Evolutionary conservation across 2,329 filamentous ascomycete genomes (phyloP).

Genomic region (Peltaster fructicola): DNA sequence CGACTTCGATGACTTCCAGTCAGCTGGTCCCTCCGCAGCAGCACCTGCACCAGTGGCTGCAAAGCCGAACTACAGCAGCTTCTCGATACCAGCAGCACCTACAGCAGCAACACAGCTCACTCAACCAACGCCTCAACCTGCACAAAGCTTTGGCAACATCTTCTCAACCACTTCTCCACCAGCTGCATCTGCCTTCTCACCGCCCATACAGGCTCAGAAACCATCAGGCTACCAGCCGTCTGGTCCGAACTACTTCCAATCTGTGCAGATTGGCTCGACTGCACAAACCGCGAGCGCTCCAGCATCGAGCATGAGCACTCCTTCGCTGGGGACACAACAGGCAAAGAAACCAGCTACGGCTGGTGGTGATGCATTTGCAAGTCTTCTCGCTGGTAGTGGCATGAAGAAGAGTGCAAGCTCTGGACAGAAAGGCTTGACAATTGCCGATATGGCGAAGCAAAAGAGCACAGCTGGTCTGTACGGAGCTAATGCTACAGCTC

Average conservation of each 20-base stretch:
- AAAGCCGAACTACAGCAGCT: conserved; percentile 21
- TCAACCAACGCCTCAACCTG: conserved; percentile 71
- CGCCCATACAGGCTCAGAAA: conserved; percentile 33
- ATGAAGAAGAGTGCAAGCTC: conserved; percentile 32
- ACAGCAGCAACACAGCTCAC: conserved; percentile 49
- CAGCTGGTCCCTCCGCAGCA: conserved; percentile 45
- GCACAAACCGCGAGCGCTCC: conserved; percentile 24
- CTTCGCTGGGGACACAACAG: conserved; percentile 21
- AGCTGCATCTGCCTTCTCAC: conserved; percentile 16
- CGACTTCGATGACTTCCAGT: conserved; percentile 96
- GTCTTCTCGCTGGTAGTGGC: conserved; percentile 54
- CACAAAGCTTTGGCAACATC: conserved; percentile 68
- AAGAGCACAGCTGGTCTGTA: conserved; percentile 91
- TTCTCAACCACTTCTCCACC: conserved; percentile 41
- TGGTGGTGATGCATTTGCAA: conserved; percentile 75
- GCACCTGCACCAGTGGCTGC: conserved; percentile 27
- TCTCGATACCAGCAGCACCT: conserved; percentile 31
- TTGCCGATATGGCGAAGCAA: conserved; percentile 94
- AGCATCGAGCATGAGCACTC: conserved; percentile 20
- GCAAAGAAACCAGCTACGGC: conserved; percentile 26
- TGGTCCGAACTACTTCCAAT: conserved; percentile 90
- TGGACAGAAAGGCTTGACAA: conserved; percentile 50
- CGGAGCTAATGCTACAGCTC: conserved; percentile 45
- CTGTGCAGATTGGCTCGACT: conserved; percentile 35
- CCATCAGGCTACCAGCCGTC: conserved; percentile 53